Evolutionary conservation across 305 asterid species (phyloP).

Genomic region (Solanum hybrid): DNA sequence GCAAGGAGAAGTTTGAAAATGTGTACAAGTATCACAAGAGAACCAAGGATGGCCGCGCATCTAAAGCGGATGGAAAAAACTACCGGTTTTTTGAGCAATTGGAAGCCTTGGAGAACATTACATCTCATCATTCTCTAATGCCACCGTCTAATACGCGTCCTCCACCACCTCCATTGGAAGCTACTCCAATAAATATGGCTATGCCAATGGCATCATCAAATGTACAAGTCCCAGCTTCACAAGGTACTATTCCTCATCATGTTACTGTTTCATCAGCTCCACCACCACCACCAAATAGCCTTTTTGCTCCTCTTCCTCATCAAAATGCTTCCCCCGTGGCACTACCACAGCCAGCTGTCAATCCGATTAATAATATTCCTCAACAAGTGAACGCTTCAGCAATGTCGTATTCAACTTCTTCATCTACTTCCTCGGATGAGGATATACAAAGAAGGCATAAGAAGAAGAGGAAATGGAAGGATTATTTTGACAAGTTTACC

Average conservation of each 20-base stretch:
- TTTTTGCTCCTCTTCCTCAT: constrained; percentile 7
- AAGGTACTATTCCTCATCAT: constrained; percentile 3
- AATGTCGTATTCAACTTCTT: constrained; percentile 47
- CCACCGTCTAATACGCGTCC: constrained; percentile 23
- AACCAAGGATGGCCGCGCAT: constrained; percentile 73
- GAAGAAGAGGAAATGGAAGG: constrained; percentile 82
- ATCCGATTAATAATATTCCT: constrained; percentile 3
- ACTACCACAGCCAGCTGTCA: background rate
- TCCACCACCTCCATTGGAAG: constrained; percentile 16
- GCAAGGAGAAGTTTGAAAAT: constrained; percentile 92
- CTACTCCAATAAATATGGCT: constrained; percentile 1
- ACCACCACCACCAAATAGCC: background rate
- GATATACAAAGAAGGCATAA: constrained; percentile 43
- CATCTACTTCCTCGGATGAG: constrained; percentile 73
- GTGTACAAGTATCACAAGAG: constrained; percentile 85
- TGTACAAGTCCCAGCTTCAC: background rate
- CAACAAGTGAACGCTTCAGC: constrained; percentile 14
- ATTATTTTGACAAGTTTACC: constrained; percentile 51
- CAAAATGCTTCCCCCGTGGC: constrained; percentile 13
- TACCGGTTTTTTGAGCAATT: constrained; percentile 79
- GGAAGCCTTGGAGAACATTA: constrained; percentile 48
- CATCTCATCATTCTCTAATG: constrained; percentile 26
- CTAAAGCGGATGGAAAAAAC: constrained; percentile 74
- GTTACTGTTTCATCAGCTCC: constrained; percentile 41
- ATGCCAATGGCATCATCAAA: constrained; percentile 15